Base-by-base conservation (phyloP, 2,329 filamentous ascomycete genomes). In the Orbilia javanica region DNA sequence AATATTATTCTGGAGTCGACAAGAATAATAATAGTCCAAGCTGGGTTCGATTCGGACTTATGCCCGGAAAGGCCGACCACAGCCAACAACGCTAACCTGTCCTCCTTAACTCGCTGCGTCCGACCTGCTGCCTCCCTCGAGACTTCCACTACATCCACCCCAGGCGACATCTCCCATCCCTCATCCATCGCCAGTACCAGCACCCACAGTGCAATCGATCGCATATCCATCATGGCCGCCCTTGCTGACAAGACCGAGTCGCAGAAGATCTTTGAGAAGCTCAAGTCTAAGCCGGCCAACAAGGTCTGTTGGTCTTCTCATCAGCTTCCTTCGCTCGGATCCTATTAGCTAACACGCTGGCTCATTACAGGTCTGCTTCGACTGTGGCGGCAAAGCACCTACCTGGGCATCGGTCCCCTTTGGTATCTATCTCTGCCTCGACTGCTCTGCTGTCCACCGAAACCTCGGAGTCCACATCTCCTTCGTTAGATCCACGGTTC, bases 401-500 rank as follows among this genome's bases (percentile, higher is more conserved):
- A 98, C 96, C 75, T 99, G 96, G 96, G 97, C 94, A 6, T 98
- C 95, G 5, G 94, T 97, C 34, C 94, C 95, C 10, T 94, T 99
- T 80, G 96, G 93, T 83, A 98, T 99, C 84, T 99, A 98, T 84
- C 90, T 99, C 22, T 99, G 96, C 84, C 91, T 99, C 82, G 96
- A 99, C 86, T 99, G 96, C 87, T 97, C 95, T 48, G 92, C 95
- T 72, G 94, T 97, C 85, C 96, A 99, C 85, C 92, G 96, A 82
- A 98, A 98, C 85, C 90, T 99, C 82, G 96, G 96, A 85, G 95
- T 98, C 79, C 96, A 99, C 86, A 97, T 99, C 86, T 97, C 95
- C 82, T 99, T 99, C 87, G 96, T 99, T 83, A 92, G 96, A 83
- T 98, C 95, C 79, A 98, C 95, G 79, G 97, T 97, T 85, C 92